Conservation (phyloP, 148 eudicot species). For the Tetragonia tetragonoides region DNA sequence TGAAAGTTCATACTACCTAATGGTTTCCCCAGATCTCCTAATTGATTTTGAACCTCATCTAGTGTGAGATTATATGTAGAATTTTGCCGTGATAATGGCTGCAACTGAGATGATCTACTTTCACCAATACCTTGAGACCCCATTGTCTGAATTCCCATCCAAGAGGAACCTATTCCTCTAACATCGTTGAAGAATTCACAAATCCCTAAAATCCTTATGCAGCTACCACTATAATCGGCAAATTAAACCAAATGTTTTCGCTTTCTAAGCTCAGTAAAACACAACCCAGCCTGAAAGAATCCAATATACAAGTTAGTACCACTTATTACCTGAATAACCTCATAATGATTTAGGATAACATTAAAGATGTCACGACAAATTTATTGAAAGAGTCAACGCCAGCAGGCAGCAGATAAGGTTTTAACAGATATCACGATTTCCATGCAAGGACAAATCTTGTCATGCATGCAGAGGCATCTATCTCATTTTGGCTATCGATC, state of each 20-base stretch:
- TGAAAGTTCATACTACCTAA: background rate
- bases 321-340: background rate
- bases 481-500: too few species aligned
- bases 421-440: background rate
- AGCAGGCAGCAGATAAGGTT: background rate
- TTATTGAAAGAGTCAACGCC: background rate
- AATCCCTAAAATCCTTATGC: background rate
- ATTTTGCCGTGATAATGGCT: conserved; percentile 40
- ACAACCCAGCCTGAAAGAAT: background rate
- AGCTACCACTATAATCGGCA: too few species aligned
- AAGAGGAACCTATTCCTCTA: too few species aligned
- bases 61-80: background rate
- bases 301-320: background rate
- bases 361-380: background rate
- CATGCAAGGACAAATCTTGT: background rate
- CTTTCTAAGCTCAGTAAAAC: background rate
- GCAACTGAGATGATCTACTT: conserved; percentile 27
- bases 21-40: background rate
- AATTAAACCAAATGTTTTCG: background rate
- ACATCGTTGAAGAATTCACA: background rate
- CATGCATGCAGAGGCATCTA: background rate
- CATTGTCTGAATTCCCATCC: conserved; percentile 32
- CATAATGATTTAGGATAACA: background rate
- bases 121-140: conserved; percentile 33
- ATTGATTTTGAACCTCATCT: background rate